A percentile compares a stretch with the other conserved stretches of the same genome.
Conservation (phyloP, 139 green algal genomes). For the Coelastrella sp. region DNA sequence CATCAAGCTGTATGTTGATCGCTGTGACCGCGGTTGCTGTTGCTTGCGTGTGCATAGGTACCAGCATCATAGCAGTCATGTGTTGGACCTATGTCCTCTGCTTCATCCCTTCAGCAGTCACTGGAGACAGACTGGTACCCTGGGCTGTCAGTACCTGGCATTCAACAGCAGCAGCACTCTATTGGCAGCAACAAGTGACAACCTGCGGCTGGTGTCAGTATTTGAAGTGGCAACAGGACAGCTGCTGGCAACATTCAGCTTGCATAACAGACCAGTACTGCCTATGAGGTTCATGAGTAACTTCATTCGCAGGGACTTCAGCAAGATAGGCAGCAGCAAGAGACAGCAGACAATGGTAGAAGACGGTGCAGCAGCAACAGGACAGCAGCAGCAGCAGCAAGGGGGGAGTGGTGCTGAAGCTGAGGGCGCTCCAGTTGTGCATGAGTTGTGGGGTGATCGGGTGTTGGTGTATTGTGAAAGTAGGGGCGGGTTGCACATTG, state of each 20-base stretch:
- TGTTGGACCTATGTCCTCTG: conserved; percentile 8
- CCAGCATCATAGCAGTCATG: not conserved
- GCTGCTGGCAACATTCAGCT: conserved; percentile 36
- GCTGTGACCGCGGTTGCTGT: conserved; percentile 7
- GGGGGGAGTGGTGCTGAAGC: not conserved
- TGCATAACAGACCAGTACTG: conserved; percentile 18
- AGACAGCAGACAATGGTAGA: not conserved
- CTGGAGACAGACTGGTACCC: not conserved
- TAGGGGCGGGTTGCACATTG: conserved; percentile 4
- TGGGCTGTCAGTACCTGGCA: conserved; percentile 28
- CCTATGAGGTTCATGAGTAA: conserved; percentile 22
- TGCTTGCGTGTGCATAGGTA: conserved; percentile 7
- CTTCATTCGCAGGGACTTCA: not conserved
- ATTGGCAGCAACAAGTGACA: conserved; percentile 13
- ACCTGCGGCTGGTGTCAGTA: not conserved
- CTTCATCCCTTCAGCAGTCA: not conserved
- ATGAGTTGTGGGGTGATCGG: not conserved
- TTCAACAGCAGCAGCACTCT: conserved; percentile 46
- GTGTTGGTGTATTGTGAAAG: conserved; percentile 27
- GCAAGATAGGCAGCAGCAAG: not conserved
- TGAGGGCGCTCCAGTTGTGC: not conserved
- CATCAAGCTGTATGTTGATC: not conserved
- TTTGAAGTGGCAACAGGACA: conserved; percentile 1
- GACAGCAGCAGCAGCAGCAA: not conserved
- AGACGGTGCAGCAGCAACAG: not conserved